Evolutionary conservation across 176 grass and related monocot species (phyloP).

Genomic region (Metroxylon sagu): DNA sequence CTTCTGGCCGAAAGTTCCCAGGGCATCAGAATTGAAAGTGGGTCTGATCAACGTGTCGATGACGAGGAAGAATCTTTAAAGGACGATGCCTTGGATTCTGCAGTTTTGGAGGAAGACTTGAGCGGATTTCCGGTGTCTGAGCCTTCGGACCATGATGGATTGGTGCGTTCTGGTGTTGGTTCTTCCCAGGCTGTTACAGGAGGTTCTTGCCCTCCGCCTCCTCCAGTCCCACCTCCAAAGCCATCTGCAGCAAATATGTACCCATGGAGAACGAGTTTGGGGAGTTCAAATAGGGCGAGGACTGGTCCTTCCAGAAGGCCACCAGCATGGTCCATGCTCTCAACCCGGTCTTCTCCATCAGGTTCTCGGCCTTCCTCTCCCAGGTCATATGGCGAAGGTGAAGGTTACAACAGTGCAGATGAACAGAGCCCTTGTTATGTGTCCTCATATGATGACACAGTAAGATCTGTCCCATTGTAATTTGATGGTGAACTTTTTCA

Average conservation of each 20-base stretch:
- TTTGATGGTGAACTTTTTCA: background rate
- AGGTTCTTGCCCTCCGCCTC: constrained; percentile 59
- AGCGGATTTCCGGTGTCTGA: constrained; percentile 31
- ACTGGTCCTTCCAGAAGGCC: constrained; percentile 80
- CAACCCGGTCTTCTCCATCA: constrained; percentile 49
- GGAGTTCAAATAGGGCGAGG: constrained; percentile 42
- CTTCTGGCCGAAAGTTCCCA: constrained; percentile 18
- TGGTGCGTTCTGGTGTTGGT: constrained; percentile 20
- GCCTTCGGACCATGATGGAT: constrained; percentile 35
- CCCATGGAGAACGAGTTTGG: constrained; percentile 57
- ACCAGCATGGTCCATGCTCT: constrained; percentile 45
- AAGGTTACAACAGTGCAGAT: constrained; percentile 98
- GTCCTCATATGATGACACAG: constrained; percentile 60
- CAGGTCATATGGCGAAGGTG: constrained; percentile 63
- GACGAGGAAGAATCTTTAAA: constrained; percentile 35
- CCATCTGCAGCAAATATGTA: constrained; percentile 34
- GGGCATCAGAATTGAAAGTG: constrained; percentile 24
- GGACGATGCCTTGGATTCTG: constrained; percentile 31
- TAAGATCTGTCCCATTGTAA: constrained; percentile 41
- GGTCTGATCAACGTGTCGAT: constrained; percentile 21
- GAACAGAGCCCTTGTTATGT: constrained; percentile 72
- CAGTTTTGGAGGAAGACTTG: constrained; percentile 35
- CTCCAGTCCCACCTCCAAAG: constrained; percentile 70
- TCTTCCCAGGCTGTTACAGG: constrained; percentile 31
- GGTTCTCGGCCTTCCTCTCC: constrained; percentile 87